Percentiles rank a stretch among this genome's conserved stretches.
Conservation (phyloP, 129 eudicot species). For the Centella asiatica region DNA sequence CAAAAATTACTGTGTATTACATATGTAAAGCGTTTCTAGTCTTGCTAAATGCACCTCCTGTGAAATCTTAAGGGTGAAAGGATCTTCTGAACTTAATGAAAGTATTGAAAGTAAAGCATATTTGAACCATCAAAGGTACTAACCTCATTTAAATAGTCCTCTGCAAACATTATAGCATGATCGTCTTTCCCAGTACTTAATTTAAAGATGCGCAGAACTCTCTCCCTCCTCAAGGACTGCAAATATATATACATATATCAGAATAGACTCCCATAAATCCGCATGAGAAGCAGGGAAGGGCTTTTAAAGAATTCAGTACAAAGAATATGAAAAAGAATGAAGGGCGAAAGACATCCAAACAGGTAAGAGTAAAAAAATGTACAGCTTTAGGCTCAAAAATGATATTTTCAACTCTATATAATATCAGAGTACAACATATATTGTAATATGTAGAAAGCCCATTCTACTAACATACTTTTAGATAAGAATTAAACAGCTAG, state of each 20-base stretch:
- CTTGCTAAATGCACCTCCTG: not conserved
- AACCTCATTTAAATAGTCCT: slow-evolving; percentile 79
- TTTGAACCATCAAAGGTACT: slow-evolving; percentile 11
- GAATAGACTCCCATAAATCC: not conserved
- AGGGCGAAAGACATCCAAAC: not conserved
- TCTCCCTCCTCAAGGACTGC: slow-evolving; percentile 79
- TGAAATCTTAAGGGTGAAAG: not conserved
- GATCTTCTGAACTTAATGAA: not conserved
- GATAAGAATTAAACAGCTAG: no score
- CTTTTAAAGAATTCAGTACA: not conserved
- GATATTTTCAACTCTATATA: not conserved
- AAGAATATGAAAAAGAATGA: not conserved
- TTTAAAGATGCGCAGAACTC: slow-evolving; percentile 68
- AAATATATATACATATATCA: slow-evolving; percentile 3
- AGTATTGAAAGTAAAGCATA: not conserved
- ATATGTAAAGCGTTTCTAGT: not conserved
- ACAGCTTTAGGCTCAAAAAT: no score
- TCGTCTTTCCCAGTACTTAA: slow-evolving; percentile 94
- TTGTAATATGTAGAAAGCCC: no score
- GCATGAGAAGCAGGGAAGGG: not conserved
- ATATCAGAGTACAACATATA: no score
- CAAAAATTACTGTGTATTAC: no score
- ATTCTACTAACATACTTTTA: no score
- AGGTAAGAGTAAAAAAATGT: no score
- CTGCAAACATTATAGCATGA: slow-evolving; percentile 90